Base-by-base conservation (phyloP, 192 early-diverging fungal genomes). In the Mortierella hygrophila region DNA sequence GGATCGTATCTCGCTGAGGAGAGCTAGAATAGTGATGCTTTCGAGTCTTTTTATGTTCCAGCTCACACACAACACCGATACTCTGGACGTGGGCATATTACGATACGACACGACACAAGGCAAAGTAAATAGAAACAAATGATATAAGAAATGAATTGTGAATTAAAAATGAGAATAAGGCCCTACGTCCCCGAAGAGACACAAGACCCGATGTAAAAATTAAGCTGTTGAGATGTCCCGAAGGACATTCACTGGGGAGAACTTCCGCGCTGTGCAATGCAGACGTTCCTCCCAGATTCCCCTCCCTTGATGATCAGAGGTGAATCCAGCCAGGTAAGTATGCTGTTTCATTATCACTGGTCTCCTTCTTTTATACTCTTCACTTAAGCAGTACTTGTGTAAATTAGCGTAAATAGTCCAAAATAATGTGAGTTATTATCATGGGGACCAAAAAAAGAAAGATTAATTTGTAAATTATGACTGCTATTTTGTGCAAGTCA, bases 201-300 rank as follows among this genome's bases (percentile, higher is more conserved):
- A 74, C 44, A 26, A 74, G 57, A 57, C 77, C 82, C 82, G 49
- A 83, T 83, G 69, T 83, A 83, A 83, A 83, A 83, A 83, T 83
- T 60, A 83, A 83, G 82, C 82, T 83, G 76, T 78, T 83, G 82
- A 83, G 82, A 83, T 83, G 82, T 83, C 82, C 82, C 82, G 82
- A 83, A 78, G 82, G 76, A 83, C 82, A 83, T 83, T 83, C 82
- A 83, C 82, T 83, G 76, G 77, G 41, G 18, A 10, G 44, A 32
- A 78, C 82, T 75, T 49, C 82, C 82, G 77, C 82, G 82, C 76
- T 83, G 82, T 83, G 82, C 82, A 83, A 83, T 83, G 82, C 82
- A 83, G 82, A 49, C 82, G 71, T 41, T 26, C 77, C 49, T 23
- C 72, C 77, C 82, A 83, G 82, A 78, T 72, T 68, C 35, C 26